phyloP scores from a whole-genome alignment of 2,329 filamentous ascomycete genomes.

The Triangularia verruculosa region DNA sequence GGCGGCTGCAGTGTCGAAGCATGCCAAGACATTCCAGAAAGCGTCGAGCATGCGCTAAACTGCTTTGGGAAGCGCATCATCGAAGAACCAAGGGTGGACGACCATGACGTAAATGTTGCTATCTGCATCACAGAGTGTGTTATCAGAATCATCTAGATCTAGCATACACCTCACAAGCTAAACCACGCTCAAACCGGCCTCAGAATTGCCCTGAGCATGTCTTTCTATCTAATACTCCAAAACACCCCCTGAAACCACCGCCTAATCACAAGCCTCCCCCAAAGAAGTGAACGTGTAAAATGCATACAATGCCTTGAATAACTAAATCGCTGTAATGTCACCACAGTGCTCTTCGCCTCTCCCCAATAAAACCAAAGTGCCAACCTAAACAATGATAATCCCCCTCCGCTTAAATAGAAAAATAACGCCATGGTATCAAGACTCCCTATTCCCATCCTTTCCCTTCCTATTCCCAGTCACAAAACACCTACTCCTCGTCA shows the following conservation, averaged over 20 bases:
- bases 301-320: neutral
- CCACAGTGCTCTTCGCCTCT: neutral
- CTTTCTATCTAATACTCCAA: neutral
- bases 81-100: neutral
- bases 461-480: neutral
- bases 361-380: neutral
- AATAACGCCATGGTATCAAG: neutral
- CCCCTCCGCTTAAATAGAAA: neutral
- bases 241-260: neutral
- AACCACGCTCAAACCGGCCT: neutral
- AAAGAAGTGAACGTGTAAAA: neutral
- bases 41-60: neutral
- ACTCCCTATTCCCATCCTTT: neutral
- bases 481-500: neutral
- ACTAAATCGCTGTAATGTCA: neutral
- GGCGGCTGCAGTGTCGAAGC: neutral
- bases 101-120: neutral
- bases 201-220: neutral
- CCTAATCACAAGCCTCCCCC: neutral
- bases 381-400: neutral
- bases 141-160: neutral
- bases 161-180: neutral
- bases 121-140: neutral
- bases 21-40: neutral
- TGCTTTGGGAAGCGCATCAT: neutral